These are phyloP conservation scores for Miamiensis avidus DNA, from an alignment of 169 alveolate species.

Conservation along the genomic window DNA sequence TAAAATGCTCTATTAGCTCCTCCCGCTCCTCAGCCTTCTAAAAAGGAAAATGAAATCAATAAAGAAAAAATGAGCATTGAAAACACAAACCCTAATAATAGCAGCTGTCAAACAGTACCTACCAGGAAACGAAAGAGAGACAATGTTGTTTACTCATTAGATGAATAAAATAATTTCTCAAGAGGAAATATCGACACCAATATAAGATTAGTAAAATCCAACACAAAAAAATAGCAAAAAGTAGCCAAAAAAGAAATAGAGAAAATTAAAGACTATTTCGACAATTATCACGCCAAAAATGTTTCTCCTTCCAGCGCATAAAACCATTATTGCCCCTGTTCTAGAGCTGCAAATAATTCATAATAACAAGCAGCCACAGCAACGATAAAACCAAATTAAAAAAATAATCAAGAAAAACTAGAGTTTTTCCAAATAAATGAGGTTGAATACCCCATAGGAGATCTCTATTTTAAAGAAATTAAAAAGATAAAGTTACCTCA, in stretches of 20 bases:
- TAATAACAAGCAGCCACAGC: neutral
- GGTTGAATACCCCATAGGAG: neutral
- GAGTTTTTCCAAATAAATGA: neutral
- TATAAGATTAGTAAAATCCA: neutral
- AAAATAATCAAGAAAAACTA: neutral
- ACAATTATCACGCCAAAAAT: neutral
- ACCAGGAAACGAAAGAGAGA: neutral
- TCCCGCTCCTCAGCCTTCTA: neutral
- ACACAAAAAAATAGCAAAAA: neutral
- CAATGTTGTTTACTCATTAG: neutral
- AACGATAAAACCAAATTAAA: neutral
- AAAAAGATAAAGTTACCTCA: neutral
- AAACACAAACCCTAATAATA: neutral
- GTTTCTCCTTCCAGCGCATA: too few relatives aligned
- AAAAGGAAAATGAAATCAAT: too few relatives aligned
- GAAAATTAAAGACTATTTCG: neutral
- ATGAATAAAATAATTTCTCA: neutral
- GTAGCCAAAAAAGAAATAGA: neutral
- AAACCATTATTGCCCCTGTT: too few relatives aligned
- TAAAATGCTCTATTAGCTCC: neutral
- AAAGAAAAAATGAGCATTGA: too few relatives aligned
- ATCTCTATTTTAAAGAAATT: neutral
- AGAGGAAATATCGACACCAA: neutral
- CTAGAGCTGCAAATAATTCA: too few relatives aligned
- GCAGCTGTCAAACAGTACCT: neutral